Conservation (phyloP, 2,329 filamentous ascomycete genomes). For the Penicillium aurantiogriseum region DNA sequence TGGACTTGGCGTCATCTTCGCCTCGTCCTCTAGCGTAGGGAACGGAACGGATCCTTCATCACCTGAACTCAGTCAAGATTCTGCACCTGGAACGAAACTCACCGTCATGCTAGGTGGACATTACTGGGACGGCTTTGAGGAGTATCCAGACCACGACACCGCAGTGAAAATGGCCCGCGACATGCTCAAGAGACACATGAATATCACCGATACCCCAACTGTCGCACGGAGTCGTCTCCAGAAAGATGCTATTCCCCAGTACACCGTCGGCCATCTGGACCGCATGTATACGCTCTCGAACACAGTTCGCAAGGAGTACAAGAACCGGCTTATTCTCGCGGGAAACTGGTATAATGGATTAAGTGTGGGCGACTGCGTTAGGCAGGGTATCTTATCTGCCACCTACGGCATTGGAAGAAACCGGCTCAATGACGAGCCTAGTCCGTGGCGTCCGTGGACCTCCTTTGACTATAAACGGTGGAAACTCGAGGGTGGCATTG, state of each 20-base stretch:
- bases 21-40: conserved; percentile 64
- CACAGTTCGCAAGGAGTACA: conserved; percentile 57
- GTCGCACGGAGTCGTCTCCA: conserved; percentile 62
- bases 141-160: conserved; percentile 63
- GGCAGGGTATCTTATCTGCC: conserved; percentile 56
- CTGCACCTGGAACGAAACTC: conserved; percentile 70
- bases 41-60: conserved; percentile 28
- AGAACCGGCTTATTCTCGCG: conserved; percentile 63
- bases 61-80: conserved; percentile 42
- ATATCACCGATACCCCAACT: conserved; percentile 62
- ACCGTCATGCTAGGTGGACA: conserved; percentile 95
- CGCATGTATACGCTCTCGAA: conserved; percentile 59
- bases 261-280: conserved; percentile 71
- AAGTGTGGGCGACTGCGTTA: conserved; percentile 56
- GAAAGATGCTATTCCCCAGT: conserved; percentile 83
- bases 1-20: conserved; percentile 89
- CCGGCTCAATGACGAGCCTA: conserved; percentile 19
- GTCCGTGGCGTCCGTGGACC: conserved; percentile 21
- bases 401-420: conserved; percentile 40
- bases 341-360: conserved; percentile 54
- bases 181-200: conserved; percentile 71
- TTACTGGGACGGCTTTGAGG: conserved; percentile 70
- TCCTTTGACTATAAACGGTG: conserved; percentile 22
- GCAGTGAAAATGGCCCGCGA: conserved; percentile 68
- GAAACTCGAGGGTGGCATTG: conserved; percentile 33